These are phyloP conservation scores for Sclerotinia trifoliorum DNA, from an alignment of 2,329 filamentous ascomycete genomes.

Conservation along the genomic window DNA sequence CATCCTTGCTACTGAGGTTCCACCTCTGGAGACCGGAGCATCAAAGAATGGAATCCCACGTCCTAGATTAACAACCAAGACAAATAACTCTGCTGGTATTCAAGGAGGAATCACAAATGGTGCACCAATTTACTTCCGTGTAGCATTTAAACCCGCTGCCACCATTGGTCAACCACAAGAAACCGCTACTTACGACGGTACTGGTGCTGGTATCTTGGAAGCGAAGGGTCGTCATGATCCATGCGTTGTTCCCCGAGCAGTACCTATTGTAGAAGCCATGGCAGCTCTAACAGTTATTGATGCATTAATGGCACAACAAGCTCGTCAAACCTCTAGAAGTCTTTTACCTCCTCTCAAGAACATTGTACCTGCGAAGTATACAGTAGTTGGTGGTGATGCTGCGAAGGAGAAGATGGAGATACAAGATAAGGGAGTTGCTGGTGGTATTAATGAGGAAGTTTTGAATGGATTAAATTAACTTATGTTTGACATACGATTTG, in stretches of 20 bases:
- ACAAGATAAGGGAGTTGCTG: constrained; percentile 25
- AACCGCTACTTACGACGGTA: constrained; percentile 76
- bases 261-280: constrained; percentile 91
- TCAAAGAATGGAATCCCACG: constrained; percentile 48
- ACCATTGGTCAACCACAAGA: constrained; percentile 88
- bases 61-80: constrained; percentile 76
- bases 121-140: constrained; percentile 88
- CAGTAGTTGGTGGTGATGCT: constrained; percentile 29
- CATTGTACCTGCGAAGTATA: constrained; percentile 27
- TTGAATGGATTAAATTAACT: constrained; percentile 3
- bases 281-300: constrained; percentile 85
- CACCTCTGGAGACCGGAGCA: constrained; percentile 48
- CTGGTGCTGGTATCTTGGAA: constrained; percentile 69
- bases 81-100: constrained; percentile 92
- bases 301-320: constrained; percentile 78
- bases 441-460: neutral
- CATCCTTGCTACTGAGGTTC: constrained; percentile 50
- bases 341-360: constrained; percentile 45
- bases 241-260: constrained; percentile 77
- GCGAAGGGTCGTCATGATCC: constrained; percentile 95
- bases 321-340: constrained; percentile 49
- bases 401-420: constrained; percentile 24
- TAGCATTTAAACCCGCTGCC: constrained; percentile 91
- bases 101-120: constrained; percentile 96
- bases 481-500: neutral